Evolutionary conservation across 352 stramenopile species (phyloP).

Genomic region (Globisporangium nagaii): DNA sequence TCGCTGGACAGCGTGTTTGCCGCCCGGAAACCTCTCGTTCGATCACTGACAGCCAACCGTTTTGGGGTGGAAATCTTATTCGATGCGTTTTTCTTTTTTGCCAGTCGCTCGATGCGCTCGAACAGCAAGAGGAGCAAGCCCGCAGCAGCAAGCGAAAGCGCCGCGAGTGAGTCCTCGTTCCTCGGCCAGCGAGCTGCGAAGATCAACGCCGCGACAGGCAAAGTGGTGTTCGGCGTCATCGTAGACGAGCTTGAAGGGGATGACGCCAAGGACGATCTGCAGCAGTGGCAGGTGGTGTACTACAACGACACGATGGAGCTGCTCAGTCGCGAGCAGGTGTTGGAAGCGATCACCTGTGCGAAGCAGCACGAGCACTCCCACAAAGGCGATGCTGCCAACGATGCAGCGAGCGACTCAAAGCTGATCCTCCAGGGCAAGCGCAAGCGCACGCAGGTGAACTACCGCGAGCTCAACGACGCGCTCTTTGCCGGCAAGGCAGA

Average conservation of each 20-base stretch:
- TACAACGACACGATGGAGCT: constrained; percentile 41
- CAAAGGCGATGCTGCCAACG: background rate
- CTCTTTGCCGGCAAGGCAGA: constrained; percentile 66
- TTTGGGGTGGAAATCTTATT: too few relatives aligned
- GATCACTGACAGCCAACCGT: too few relatives aligned
- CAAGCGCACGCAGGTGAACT: constrained; percentile 75
- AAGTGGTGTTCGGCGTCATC: constrained; percentile 47
- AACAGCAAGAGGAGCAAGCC: background rate
- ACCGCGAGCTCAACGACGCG: constrained; percentile 70
- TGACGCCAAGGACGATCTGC: constrained; percentile 5
- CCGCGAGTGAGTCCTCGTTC: background rate
- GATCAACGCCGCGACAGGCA: constrained; percentile 16
- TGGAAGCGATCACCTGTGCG: constrained; percentile 29
- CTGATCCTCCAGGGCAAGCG: constrained; percentile 71
- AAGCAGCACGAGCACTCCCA: constrained; percentile 10
- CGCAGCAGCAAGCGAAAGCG: background rate
- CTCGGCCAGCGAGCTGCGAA: constrained; percentile 45
- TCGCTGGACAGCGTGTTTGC: too few relatives aligned
- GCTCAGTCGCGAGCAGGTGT: constrained; percentile 23
- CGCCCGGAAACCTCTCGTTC: too few relatives aligned
- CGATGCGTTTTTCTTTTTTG: background rate
- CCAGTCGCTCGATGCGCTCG: constrained; percentile 21
- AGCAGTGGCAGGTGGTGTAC: constrained; percentile 54
- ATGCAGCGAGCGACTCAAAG: constrained; percentile 18
- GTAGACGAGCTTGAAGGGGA: constrained; percentile 16